Evolutionary conservation across 2,329 filamentous ascomycete genomes (phyloP), one percentile per base, ranked within the genome.

Genomic region (Claviceps cyperi): DNA sequence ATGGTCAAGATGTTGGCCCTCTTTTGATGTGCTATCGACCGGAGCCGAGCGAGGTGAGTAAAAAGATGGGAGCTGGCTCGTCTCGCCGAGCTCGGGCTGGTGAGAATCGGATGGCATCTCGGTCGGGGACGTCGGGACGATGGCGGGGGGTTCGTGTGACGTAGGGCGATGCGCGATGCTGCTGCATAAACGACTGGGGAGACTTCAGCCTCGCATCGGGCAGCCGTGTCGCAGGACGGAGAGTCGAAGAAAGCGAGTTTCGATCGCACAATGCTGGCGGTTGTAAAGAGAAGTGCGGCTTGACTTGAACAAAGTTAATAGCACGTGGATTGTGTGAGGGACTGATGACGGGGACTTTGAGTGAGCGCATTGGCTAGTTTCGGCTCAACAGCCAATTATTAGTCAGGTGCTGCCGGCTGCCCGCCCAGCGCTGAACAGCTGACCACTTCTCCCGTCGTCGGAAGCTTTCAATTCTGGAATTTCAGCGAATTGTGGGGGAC

Each of bases 21-120:
- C 40, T 51, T 44, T 48, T 39, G 8, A 44, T 40, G 54, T 53
- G 47, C 50, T 53, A 28, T 64, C 62, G 51, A 57, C 50, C 15
- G 60, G 56, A 4, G 61, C 52, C 7, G 68, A 65, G 46, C 59
- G 65, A 5, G 71, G 71, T 3, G 71, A 73, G 56, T 73, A 73
- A 56, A 73, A 73, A 9, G 71, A 70, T 2, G 71, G 71, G 37
- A 73, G 65, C 46, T 67, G 62, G 51, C 59, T 57, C 32, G 61
- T 61, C 44, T 66, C 61, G 48, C 51, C 48, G 43, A 44, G 43
- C 32, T 52, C 47, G 51, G 51, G 8, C 14, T 36, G 5, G 37
- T 40, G 48, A 15, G 40, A 38, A 41, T 50, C 17, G 40, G 48
- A 50, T 13, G 48, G 48, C 51, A 52, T 52, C 45, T 45, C 47